Conservation (phyloP, 2,329 filamentous ascomycete genomes). For the Hirsutella minnesotensis region DNA sequence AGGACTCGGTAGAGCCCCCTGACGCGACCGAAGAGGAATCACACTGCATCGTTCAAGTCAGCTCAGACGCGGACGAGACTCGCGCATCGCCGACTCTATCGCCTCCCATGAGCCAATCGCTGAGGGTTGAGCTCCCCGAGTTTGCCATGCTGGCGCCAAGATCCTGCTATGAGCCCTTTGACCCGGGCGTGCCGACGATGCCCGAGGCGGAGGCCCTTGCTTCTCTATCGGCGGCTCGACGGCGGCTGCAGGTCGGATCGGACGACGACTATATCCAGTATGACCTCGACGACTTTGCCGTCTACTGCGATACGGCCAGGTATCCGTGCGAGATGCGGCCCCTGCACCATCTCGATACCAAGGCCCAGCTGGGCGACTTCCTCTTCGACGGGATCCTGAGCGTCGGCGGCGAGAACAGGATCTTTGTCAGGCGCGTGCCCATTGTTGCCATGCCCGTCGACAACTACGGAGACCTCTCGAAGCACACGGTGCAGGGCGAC, state of each 20-base stretch:
- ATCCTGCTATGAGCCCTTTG: constrained; percentile 20
- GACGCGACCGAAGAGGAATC: no score
- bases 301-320: constrained; percentile 33
- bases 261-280: constrained; percentile 30
- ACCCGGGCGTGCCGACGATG: constrained; percentile 11
- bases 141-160: constrained; percentile 14
- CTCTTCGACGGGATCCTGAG: constrained; percentile 51
- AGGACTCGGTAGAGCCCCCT: no score
- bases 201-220: constrained; percentile 10
- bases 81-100: not conserved
- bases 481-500: constrained; percentile 34
- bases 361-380: constrained; percentile 20
- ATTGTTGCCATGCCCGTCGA: constrained; percentile 53
- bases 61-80: no score
- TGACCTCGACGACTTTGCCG: constrained; percentile 42
- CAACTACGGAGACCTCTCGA: constrained; percentile 42
- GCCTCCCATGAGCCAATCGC: not conserved
- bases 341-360: constrained; percentile 38
- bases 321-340: constrained; percentile 39
- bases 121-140: constrained; percentile 15
- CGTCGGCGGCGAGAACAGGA: constrained; percentile 25
- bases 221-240: constrained; percentile 4
- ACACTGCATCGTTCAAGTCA: no score
- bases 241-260: constrained; percentile 3
- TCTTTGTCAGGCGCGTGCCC: constrained; percentile 42